Percentiles rank a stretch among this genome's conserved stretches.
phyloP scores from a whole-genome alignment of 306 rosid genomes.

The Glycine tomentella region DNA sequence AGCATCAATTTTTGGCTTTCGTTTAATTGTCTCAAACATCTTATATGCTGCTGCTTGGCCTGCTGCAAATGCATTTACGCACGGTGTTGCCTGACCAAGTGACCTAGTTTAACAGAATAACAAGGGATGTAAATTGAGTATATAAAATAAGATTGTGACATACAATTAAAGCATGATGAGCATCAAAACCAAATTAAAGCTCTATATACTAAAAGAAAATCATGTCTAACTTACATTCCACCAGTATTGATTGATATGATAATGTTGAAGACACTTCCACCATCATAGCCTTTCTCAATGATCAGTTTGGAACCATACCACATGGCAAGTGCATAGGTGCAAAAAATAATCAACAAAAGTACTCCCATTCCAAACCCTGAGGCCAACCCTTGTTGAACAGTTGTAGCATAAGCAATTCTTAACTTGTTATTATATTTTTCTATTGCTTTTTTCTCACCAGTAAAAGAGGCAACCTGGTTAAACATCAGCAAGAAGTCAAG shows the following conservation, averaged over 20 bases:
- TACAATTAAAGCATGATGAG: neutral
- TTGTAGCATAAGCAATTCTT: slow-evolving; percentile 58
- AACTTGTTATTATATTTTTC: slow-evolving; percentile 70
- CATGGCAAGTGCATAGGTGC: slow-evolving; percentile 79
- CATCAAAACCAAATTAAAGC: neutral
- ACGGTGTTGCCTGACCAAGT: slow-evolving; percentile 79
- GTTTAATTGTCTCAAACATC: slow-evolving; percentile 79
- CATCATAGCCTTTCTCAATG: slow-evolving; percentile 65
- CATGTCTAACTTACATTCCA: slow-evolving; percentile 67
- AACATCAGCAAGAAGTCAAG: slow-evolving; percentile 13
- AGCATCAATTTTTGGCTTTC: slow-evolving; percentile 74
- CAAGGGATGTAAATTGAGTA: neutral
- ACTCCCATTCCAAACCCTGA: slow-evolving; percentile 72
- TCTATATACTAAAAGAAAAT: neutral
- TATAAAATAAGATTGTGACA: neutral
- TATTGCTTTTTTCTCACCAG: slow-evolving; percentile 77
- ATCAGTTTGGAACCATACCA: slow-evolving; percentile 87
- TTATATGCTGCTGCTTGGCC: slow-evolving; percentile 90
- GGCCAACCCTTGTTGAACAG: slow-evolving; percentile 71
- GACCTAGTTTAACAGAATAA: slow-evolving; percentile 53
- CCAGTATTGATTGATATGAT: slow-evolving; percentile 76
- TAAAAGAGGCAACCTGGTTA: slow-evolving; percentile 85
- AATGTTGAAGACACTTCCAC: slow-evolving; percentile 73
- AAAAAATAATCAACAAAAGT: slow-evolving; percentile 51
- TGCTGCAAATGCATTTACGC: slow-evolving; percentile 77